Conservation (phyloP, 768 basidiomycete species). For the Auricularia heimuer region DNA sequence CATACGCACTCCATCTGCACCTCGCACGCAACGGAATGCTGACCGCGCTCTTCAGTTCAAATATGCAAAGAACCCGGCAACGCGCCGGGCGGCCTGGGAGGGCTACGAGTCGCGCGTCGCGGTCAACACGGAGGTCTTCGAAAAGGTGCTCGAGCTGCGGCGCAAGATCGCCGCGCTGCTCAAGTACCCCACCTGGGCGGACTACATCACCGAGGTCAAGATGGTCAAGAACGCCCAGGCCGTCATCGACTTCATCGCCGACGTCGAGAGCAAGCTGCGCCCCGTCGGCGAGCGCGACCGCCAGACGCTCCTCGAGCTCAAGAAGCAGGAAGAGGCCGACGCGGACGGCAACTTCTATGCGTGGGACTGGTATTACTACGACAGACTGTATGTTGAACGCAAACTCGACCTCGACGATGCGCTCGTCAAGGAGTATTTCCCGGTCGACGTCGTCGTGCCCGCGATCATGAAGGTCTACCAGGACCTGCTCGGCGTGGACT, state of each 20-base stretch:
- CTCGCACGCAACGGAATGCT: not conserved
- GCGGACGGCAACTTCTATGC: conserved; percentile 64
- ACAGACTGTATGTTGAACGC: conserved; percentile 55
- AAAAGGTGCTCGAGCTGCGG: conserved; percentile 58
- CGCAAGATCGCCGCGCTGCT: conserved; percentile 58
- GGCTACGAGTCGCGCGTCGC: conserved; percentile 59
- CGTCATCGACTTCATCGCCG: conserved; percentile 66
- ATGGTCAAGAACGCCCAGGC: conserved; percentile 68
- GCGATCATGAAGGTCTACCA: conserved; percentile 79
- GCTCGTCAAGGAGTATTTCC: conserved; percentile 83
- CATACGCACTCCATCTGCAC: conserved; percentile 13
- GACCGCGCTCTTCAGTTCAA: conserved; percentile 47
- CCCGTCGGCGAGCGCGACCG: conserved; percentile 65
- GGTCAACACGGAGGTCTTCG: conserved; percentile 61
- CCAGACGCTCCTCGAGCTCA: conserved; percentile 56
- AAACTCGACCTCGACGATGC: conserved; percentile 63
- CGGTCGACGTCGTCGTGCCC: conserved; percentile 73
- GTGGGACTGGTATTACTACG: conserved; percentile 71
- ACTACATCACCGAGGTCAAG: conserved; percentile 75
- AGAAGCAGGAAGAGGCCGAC: conserved; percentile 61
- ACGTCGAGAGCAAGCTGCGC: conserved; percentile 61
- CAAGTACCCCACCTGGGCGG: conserved; percentile 73
- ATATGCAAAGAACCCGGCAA: conserved; percentile 61
- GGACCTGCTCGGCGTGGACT: conserved; percentile 65
- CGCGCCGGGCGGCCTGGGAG: conserved; percentile 55